Evolutionary conservation across 2,329 filamentous ascomycete genomes (phyloP).

Genomic region (Fusarium longipes): DNA sequence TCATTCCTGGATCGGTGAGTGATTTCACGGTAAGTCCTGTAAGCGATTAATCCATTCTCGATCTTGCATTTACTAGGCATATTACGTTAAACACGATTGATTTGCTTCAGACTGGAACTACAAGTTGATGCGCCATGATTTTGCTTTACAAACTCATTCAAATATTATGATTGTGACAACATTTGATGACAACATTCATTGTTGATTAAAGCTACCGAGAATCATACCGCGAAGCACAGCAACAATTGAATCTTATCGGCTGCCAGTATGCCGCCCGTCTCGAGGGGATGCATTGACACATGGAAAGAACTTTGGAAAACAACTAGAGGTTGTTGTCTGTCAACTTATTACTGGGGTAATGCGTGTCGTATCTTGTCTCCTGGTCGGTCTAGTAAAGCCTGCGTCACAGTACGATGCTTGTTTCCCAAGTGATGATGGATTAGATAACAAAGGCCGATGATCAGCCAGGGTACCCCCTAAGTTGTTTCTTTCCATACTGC

Average conservation of each 20-base stretch:
- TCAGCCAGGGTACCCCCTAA: neutral
- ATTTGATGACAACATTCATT: neutral
- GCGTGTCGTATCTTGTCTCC: neutral
- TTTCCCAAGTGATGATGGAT: neutral
- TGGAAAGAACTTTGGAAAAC: neutral
- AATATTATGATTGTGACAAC: neutral
- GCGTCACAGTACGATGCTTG: neutral
- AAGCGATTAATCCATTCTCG: neutral
- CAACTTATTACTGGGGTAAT: no score
- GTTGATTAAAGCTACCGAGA: neutral
- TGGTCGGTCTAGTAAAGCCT: neutral
- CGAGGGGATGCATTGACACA: neutral
- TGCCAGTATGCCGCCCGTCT: no score
- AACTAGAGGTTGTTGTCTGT: no score
- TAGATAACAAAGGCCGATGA: neutral
- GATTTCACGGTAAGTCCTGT: neutral
- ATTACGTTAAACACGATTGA: neutral
- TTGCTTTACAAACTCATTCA: neutral
- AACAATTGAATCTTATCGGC: neutral
- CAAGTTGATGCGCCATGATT: neutral
- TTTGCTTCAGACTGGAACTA: neutral
- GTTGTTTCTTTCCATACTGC: neutral
- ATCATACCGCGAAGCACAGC: neutral
- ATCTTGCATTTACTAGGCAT: neutral
- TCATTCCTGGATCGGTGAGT: conserved; percentile 15